Base-by-base conservation (phyloP, 805 yeast species). In the Saturnispora mendoncae region DNA sequence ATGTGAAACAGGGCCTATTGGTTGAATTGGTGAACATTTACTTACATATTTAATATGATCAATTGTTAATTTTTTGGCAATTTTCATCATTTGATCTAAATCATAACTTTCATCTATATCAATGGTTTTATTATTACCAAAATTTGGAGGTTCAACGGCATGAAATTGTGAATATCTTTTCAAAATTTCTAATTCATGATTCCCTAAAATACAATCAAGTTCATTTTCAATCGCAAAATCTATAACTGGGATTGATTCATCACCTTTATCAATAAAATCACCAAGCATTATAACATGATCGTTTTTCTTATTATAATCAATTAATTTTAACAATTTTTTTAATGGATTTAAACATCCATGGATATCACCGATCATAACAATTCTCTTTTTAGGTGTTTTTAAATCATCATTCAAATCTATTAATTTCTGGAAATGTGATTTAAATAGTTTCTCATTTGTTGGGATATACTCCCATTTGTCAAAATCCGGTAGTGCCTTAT, bases 231-330 rank as follows among this genome's bases (percentile, higher is more conserved):
- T 66, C 15, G 84, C 78, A 52, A 60, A 79, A 45, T 86, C 80
- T 9, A 87, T 56, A 2, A 86, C 86, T 30, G 71, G 73, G 12
- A 73, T 47, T 1, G 94, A 82, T 44, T 82, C 76, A 4, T 83
- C 79, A 1, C 97, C 97, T 56, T 88, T 90, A 38, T 86, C 69
- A 14, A 84, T 66, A 57, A 87, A 84, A 55, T 88, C 97, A 4
- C 97, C 97, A 17, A 87, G 60, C 18, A 87, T 63, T 1, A 88
- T 61, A 12, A 87, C 66, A 33, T 72, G 71, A 55, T 85, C 94
- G 7, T 57, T 51, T 17, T 64, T 52, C 4, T 51, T 51, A 43
- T 75, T 66, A 51, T 67, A 74, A 10, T 68, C 58, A 17, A 74
- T 51, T 51, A 74, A 70, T 7, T 65, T 51, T 42, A 88, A 61